Evolutionary conservation across 306 rosid genomes (phyloP).

Genomic region (Benincasa hispida): DNA sequence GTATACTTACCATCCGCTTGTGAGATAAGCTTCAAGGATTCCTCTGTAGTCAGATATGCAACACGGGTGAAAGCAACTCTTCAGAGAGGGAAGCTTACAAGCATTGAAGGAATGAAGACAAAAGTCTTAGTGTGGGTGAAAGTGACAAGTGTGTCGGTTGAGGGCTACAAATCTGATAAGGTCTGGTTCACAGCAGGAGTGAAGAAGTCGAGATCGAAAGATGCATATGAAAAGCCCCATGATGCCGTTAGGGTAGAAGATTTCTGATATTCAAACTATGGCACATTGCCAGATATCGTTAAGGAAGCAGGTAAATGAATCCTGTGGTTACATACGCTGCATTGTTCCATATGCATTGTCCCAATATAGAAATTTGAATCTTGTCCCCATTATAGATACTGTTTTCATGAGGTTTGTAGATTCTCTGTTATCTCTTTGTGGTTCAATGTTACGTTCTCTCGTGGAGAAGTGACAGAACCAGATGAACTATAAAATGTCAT

Average conservation of each 20-base stretch:
- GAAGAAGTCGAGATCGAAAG: conserved; percentile 76
- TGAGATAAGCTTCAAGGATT: conserved; percentile 91
- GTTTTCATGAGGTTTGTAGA: background rate
- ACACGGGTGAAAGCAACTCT: conserved; percentile 67
- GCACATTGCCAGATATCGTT: background rate
- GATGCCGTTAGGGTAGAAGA: conserved; percentile 55
- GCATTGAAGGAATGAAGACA: conserved; percentile 90
- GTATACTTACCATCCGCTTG: conserved; percentile 74
- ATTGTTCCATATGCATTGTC: background rate
- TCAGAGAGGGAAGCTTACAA: conserved; percentile 64
- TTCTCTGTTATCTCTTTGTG: background rate
- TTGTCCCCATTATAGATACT: background rate
- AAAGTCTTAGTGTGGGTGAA: conserved; percentile 92
- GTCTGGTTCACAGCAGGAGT: conserved; percentile 87
- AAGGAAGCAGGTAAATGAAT: background rate
- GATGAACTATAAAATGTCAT: background rate
- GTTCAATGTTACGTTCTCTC: background rate
- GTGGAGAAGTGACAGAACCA: background rate
- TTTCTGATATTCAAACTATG: conserved; percentile 26
- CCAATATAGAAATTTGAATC: background rate
- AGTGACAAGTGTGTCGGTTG: conserved; percentile 65
- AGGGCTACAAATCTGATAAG: conserved; percentile 77
- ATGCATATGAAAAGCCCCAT: conserved; percentile 46
- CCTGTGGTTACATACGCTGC: background rate
- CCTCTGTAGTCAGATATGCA: conserved; percentile 57